Evolutionary conservation across 805 yeast genomes (phyloP).

Genomic region (Candida odintsovae): DNA sequence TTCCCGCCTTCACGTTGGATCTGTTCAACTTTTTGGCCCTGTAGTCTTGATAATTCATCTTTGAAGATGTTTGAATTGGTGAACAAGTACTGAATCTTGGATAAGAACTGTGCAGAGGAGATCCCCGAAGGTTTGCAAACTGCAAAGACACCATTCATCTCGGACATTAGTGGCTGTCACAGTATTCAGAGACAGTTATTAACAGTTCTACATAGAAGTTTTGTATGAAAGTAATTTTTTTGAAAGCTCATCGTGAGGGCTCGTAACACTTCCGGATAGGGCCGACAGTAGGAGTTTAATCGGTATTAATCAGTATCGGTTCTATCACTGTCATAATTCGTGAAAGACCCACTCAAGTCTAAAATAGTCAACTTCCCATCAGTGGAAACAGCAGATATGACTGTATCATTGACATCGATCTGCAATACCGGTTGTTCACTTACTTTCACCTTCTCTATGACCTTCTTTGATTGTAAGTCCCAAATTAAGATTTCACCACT

Average conservation of each 20-base stretch:
- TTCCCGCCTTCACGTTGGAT: slow-evolving; percentile 33
- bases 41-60: slow-evolving; percentile 44
- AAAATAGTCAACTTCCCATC: slow-evolving; percentile 9
- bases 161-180: not conserved
- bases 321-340: slow-evolving; percentile 8
- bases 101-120: slow-evolving; percentile 69
- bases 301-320: slow-evolving; percentile 8
- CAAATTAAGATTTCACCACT: slow-evolving; percentile 48
- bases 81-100: slow-evolving; percentile 57
- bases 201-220: not conserved
- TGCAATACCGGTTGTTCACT: slow-evolving; percentile 12
- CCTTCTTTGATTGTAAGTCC: slow-evolving; percentile 58
- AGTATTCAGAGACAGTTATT: no score
- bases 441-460: slow-evolving; percentile 23
- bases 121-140: slow-evolving; percentile 84
- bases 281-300: no score
- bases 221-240: no score
- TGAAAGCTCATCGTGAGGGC: not conserved
- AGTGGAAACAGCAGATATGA: slow-evolving; percentile 8
- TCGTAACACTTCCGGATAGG: not conserved
- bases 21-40: slow-evolving; percentile 39
- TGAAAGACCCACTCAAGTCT: slow-evolving; percentile 1
- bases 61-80: slow-evolving; percentile 54
- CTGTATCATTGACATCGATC: slow-evolving; percentile 8
- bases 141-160: slow-evolving; percentile 91